Base-by-base conservation (phyloP, 371 early-diverging fungal genomes). In the Funneliformis caledonium region DNA sequence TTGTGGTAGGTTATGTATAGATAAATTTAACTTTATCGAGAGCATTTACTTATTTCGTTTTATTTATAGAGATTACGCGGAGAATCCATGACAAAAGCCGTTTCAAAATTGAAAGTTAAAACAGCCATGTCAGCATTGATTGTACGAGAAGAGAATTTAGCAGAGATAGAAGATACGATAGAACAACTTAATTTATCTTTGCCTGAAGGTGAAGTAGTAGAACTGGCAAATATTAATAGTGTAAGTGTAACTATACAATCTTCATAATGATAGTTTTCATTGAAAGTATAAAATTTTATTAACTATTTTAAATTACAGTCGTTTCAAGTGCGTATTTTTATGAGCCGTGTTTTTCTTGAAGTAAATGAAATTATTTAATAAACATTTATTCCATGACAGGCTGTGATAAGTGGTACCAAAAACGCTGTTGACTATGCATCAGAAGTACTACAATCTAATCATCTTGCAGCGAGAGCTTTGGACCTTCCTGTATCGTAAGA, bases 71-170 rank as follows among this genome's bases (percentile, higher is more conserved):
- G 93, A 64, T 85, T 93, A 43, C 91, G 98, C 31, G 97, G 98
- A 31, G 87, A 93, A 82, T 88, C 95, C 1, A 98, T 98, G 97
- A 91, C 94, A 50, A 88, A 88, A n/a, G 91, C 93, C 37, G 92
- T 96, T 4, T 88, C 86, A 2, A 89, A 91, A 70, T 85, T 86
- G 70, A 87, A 90, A 59, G 87, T 90, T 47, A 86, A 87, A 62
- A 96, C 96, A 0, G 91, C 94, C 22, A 97, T 98, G 96, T 91
- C 94, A 9, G 98, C 97, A 11, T 85, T 97, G 14, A 93, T 97
- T 2, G 90, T 96, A 68, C 92, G 92, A 47, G 90, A 90, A 31
- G 89, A 91, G 43, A 90, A 92, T 64, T 82, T 96, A n/a, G 89
- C 87, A 5, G 94, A 93, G 45, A 87, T 97, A 22, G 90, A 93